Evolutionary conservation across 2,329 filamentous ascomycete species (phyloP).

Genomic region (Colletotrichum lupini): DNA sequence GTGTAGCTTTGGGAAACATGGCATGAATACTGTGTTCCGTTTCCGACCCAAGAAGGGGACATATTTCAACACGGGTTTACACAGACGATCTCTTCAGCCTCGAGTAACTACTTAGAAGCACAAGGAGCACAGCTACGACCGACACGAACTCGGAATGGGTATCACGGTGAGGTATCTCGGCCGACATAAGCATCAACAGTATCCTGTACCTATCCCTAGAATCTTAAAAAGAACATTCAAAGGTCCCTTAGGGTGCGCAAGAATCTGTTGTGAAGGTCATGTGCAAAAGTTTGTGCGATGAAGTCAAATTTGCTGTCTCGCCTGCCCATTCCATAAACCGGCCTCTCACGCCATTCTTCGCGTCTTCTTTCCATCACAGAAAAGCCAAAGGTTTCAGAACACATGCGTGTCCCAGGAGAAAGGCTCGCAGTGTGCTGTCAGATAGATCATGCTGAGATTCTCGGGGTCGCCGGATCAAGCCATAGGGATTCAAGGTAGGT

Average conservation of each 20-base stretch:
- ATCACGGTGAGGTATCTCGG: background rate
- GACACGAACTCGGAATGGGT: background rate
- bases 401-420: conserved; percentile 4
- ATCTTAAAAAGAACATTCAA: background rate
- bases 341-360: background rate
- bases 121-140: background rate
- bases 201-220: background rate
- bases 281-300: conserved; percentile 27
- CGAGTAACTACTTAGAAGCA: background rate
- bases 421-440: background rate
- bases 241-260: conserved; percentile 1
- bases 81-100: conserved; percentile 2
- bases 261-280: conserved; percentile 12
- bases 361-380: background rate
- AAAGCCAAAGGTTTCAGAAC: background rate
- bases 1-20: background rate
- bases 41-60: background rate
- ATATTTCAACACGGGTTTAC: background rate
- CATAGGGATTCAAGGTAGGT: background rate
- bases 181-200: background rate
- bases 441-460: background rate
- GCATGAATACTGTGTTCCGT: background rate
- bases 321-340: background rate
- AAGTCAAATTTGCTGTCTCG: background rate
- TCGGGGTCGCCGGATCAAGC: background rate